Base-by-base conservation (phyloP, 768 basidiomycete genomes). In the Kwoniella bestiolae region DNA sequence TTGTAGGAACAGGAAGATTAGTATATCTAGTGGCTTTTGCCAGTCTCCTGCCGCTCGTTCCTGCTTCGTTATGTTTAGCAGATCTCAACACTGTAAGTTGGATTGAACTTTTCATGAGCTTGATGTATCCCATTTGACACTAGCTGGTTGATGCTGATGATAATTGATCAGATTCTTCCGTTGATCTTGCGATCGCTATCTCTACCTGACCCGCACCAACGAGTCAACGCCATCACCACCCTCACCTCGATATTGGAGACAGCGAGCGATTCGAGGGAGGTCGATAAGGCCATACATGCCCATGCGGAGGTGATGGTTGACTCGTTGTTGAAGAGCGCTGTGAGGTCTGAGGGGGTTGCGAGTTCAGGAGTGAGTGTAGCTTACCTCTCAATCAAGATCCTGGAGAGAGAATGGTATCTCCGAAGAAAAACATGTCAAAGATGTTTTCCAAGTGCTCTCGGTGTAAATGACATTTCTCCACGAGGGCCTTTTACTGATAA, bases 11-110 rank as follows among this genome's bases (percentile, higher is more conserved):
- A 67, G 65, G 52, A 12, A 53, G 75, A 84, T 65, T 90, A 88
- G 87, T 91, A 1, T 88, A 90, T 77, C 86, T 98, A 2, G 88
- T 93, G 35, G 92, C 92, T 3, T 84, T 98, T 29, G 88, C 90
- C 0, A 88, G 89, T 23, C 83, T 98, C 8, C 86, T 97, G 68
- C 88, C 87, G 65, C 86, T 90, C 7, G 85, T 92, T 14, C 92
- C 94, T 0, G 89, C 90, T 66, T 84, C 87, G 3, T 82, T 90
- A 14, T 93, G 92, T 72, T 82, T 84, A 5, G 84, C 87, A 25
- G 86, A 91, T 69, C 85, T 98, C 79, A 79, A 88, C 0, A 82
- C 78, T 46, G 84, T 84, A 18, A 55, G 77, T 70, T 4, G 21
- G n/a, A 25, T 47, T 47, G 18, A 5, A 21, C 5, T 21, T 9